phyloP scores from a whole-genome alignment of 2,329 filamentous ascomycete genomes.

The Lachnum nothofagi region DNA sequence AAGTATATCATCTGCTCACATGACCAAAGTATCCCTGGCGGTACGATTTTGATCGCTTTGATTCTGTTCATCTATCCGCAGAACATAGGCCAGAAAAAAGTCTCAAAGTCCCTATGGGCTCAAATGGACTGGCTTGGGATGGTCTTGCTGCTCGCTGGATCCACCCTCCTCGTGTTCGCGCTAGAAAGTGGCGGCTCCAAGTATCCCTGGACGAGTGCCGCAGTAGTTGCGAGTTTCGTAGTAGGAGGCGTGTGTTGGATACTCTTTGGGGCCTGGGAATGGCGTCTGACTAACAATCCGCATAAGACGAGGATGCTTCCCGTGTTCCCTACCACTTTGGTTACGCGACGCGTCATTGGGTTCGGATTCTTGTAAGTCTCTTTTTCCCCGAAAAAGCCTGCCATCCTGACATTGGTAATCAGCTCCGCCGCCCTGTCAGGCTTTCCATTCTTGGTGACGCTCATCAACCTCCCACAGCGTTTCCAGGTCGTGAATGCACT shows the following conservation, averaged over 20 bases:
- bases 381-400: too few relatives aligned
- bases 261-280: not conserved
- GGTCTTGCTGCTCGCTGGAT: not conserved
- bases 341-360: not conserved
- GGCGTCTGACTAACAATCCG: not conserved
- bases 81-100: too few relatives aligned
- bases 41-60: too few relatives aligned
- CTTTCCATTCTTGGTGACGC: not conserved
- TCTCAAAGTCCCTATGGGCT: not conserved
- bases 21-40: too few relatives aligned
- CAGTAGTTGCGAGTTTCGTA: not conserved
- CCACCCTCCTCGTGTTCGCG: not conserved
- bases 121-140: not conserved
- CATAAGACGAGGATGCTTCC: not conserved
- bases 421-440: not conserved
- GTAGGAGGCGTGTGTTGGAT: not conserved
- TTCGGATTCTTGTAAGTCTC: not conserved
- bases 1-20: not conserved
- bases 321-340: not conserved
- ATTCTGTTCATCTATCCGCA: too few relatives aligned
- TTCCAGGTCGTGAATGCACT: not conserved
- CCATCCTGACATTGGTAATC: not conserved
- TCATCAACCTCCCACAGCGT: not conserved
- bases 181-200: not conserved
- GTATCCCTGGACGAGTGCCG: not conserved